Evolutionary conservation across 2,329 filamentous ascomycete species (phyloP).

Genomic region (Phyllosticta citriasiana): DNA sequence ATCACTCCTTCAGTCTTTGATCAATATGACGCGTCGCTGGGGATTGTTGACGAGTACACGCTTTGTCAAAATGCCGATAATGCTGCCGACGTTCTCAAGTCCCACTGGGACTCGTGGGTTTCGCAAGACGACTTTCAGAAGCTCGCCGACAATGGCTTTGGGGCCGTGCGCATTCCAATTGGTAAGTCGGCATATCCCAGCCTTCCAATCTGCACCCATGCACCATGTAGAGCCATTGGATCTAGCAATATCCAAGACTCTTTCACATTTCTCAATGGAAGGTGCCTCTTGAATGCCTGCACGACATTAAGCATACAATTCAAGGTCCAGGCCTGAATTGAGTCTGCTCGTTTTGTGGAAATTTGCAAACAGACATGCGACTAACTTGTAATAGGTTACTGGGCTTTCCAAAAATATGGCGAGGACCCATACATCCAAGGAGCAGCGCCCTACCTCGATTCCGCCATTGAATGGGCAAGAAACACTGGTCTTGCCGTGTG

Average conservation of each 20-base stretch:
- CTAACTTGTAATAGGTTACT: slow-evolving; percentile 32
- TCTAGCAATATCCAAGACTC: background rate
- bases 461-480: slow-evolving; percentile 48
- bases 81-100: slow-evolving; percentile 29
- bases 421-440: slow-evolving; percentile 43
- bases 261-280: background rate
- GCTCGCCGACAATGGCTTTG: slow-evolving; percentile 48
- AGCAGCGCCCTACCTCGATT: slow-evolving; percentile 44
- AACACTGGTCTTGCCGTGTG: slow-evolving; percentile 44
- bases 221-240: background rate
- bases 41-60: slow-evolving; percentile 43
- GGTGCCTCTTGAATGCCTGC: background rate
- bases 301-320: background rate
- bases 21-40: slow-evolving; percentile 16
- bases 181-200: slow-evolving; percentile 15
- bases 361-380: background rate
- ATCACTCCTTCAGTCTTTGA: slow-evolving; percentile 50
- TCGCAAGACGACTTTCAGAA: slow-evolving; percentile 45
- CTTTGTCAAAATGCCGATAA: slow-evolving; percentile 41
- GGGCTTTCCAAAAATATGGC: slow-evolving; percentile 44
- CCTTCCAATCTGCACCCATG: background rate
- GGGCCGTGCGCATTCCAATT: slow-evolving; percentile 49
- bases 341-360: background rate
- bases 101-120: slow-evolving; percentile 44
- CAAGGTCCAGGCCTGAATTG: background rate